Evolutionary conservation across 2,329 filamentous ascomycete genomes (phyloP), one percentile per base, ranked within the genome.

Genomic region (Coleophoma eucalyptorum): DNA sequence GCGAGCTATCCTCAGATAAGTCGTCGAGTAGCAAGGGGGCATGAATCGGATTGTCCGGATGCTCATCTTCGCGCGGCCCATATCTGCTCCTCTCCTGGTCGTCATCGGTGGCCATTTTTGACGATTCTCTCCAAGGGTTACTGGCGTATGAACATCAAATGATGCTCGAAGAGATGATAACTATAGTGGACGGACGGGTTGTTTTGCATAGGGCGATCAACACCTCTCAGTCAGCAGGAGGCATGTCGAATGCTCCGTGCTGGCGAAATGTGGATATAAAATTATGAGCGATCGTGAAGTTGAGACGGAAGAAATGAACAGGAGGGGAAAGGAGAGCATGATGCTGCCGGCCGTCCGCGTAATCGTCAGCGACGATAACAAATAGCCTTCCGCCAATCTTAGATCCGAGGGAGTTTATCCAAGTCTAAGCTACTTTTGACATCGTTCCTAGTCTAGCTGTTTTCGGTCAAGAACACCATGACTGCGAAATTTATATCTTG

Each of bases 1-100:
- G 67, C 34, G 63, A 63, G 46, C 65, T 65, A 56, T 72, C 68
- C 51, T 73, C 63, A 35, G 61, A 75, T 57, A 81, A 66, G 56
- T 77, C 69, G 43, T 72, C 72, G 57, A 80, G 69, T 18, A 52
- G 58, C 4, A 65, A 40, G 10, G 60, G 46, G 19, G 51, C 59
- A 18, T 61, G 55, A 48, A 65, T 64, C 32, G 63, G 63, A 47
- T 63, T 53, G 42, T 65, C 63, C 16, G 63, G 63, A 50, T 65
- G 62, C 5, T 59, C 58, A 34, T 58, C 51, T 43, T 53, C 48
- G 13, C 56, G 46, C 21, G 40, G 34, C 19, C 50, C 50, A 35
- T 59, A 60, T 20, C 51, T 44, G 15, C 51, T 55, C 43, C 51
- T 52, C 26, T 59, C 60, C 47, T 58, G 55, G 18, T 61, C 58